Evolutionary conservation across 257 asterid species (phyloP), one percentile per base, ranked within the genome.

Genomic region (Salvia splendens): DNA sequence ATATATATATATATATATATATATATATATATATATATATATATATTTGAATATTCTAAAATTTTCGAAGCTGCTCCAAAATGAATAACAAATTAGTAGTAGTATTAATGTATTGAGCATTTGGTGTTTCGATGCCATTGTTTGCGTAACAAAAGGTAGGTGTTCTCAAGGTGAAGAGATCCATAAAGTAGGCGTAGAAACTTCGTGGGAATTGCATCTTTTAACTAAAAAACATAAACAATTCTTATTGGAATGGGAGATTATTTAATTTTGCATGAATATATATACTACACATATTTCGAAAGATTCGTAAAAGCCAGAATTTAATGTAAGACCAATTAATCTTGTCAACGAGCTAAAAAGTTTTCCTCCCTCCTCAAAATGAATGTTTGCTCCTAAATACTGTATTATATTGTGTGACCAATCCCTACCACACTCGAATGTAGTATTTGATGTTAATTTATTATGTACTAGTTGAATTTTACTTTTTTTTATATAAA

Each of bases 91-190:
- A n/a, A n/a, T n/a, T n/a, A n/a, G 24, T 20, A 20, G 24, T 20
- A 20, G 30, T 12, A 59, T 38, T 66, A 24, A 42, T 50, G 58
- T 54, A 43, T 40, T 51, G 38, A 24, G 57, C 32, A 72, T 33
- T 86, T 70, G 77, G 12, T 54, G 33, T 76, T 61, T 51, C 81
- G 64, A 81, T 76, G 86, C 68, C 52, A 65, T 54, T 72, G 73
- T 76, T 52, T 67, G 60, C 65, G 79, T 35, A 65, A 65, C 36
- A 69, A 69, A 14, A 35, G 62, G 69, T 67, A 52, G 72, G 65
- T 67, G 77, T 79, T 81, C 84, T 83, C 89, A 79, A 87, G 91
- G 88, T 36, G 78, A 68, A 42, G 73, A 68, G 67, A 73, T 32
- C 85, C 64, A 38, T 72, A 76, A 78, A 65, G 50, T 65, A 71